Evolutionary conservation across 495 filamentous ascomycete species (phyloP).

Genomic region (Neurospora discreta): DNA sequence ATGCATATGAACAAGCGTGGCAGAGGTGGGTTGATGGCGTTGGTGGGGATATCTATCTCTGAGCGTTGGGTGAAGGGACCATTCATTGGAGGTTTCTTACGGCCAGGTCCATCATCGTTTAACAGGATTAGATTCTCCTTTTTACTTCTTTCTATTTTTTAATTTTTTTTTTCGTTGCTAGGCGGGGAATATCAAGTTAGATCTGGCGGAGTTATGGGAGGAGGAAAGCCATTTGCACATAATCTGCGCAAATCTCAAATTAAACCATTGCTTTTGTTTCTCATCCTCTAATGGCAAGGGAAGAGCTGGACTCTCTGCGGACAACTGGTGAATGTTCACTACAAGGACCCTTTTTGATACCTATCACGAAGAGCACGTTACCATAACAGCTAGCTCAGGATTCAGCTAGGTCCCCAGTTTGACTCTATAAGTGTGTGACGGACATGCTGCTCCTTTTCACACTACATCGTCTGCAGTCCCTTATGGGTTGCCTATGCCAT

Average conservation of each 20-base stretch:
- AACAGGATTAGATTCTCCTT: background rate
- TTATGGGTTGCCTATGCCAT: too few relatives aligned
- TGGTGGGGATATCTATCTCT: conserved; percentile 79
- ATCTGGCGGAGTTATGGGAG: background rate
- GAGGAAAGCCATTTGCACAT: background rate
- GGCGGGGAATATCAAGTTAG: background rate
- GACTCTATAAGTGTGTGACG: too few relatives aligned
- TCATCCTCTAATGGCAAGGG: background rate
- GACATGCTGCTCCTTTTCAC: too few relatives aligned
- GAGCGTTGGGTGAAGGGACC: background rate
- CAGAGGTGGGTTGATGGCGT: conserved; percentile 72
- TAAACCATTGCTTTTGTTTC: background rate
- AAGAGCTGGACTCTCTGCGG: background rate
- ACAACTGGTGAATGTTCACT: background rate
- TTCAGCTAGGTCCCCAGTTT: too few relatives aligned
- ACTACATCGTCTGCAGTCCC: too few relatives aligned
- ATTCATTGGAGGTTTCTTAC: background rate
- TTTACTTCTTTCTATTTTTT: background rate
- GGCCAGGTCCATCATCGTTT: background rate
- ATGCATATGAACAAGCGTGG: conserved; percentile 84
- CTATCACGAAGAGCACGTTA: too few relatives aligned
- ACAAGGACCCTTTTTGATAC: background rate
- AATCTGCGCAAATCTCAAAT: background rate
- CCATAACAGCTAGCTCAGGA: too few relatives aligned
- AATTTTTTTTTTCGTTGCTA: background rate